Evolutionary conservation across 2,329 filamentous ascomycete genomes (phyloP), one percentile per base, ranked within the genome.

Genomic region (Alternaria sp.): DNA sequence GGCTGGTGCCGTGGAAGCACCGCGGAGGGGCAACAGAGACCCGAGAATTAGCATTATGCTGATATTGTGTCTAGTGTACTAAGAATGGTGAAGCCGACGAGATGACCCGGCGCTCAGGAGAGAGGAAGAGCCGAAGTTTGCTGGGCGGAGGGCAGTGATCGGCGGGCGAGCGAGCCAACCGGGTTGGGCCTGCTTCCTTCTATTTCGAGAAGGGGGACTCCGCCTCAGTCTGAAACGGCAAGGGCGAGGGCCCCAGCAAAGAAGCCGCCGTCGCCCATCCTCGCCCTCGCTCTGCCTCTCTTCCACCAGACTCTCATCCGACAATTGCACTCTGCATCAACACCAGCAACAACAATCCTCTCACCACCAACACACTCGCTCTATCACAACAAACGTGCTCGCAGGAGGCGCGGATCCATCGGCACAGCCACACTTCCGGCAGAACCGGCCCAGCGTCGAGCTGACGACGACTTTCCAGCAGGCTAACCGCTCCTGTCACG

Each of bases 381-480:
- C 49, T 13, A 23, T 52, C 49, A 2, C 13, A 21, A 17, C 43
- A 55, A 21, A 49, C 52, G 43, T 13, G 32, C 52, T 40, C 46
- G 36, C 19, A 43, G 55, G 44, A 45, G 47, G 19, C 62, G 45
- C 49, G 57, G 49, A 56, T 36, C 32, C 45, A 26, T 12, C 62
- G 65, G 66, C 74, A 71, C 68, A 77, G 75, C 76, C 74, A 77
- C 74, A 63, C 52, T 46, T 57, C 67, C 75, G 74, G 74, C 71
- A 67, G 54, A 70, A 62, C 70, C 73, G 74, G 76, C 67, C 67
- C 69, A 72, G 69, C 67, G 72, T 71, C 73, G 72, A 77, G 75
- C 75, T 77, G 68, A 76, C 76, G 77, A 75, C 74, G 73, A 73
- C 75, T 77, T 67, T 73, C 69, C 62, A 68, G 67, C 61, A 71